Evolutionary conservation across 805 yeast species (phyloP).

Genomic region (Candida endomychidarum): DNA sequence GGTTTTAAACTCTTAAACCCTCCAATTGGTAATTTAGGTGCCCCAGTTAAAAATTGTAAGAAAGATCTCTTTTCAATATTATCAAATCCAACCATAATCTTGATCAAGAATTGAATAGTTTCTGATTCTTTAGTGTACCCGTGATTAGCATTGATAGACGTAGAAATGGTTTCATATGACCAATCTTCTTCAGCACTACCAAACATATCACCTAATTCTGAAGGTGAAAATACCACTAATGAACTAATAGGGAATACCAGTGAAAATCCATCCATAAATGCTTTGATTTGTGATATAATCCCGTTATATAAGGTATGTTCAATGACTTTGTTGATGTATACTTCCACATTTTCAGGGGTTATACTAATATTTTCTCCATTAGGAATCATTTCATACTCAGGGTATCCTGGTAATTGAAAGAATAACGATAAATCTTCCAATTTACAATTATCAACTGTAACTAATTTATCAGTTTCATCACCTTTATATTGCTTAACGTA

Average conservation of each 20-base stretch:
- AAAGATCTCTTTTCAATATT: conserved; percentile 64
- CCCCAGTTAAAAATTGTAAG: conserved; percentile 86
- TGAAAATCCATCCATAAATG: conserved; percentile 79
- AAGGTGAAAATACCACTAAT: conserved; percentile 66
- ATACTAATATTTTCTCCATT: conserved; percentile 56
- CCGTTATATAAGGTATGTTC: conserved; percentile 65
- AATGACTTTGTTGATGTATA: conserved; percentile 56
- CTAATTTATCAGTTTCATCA: conserved; percentile 17
- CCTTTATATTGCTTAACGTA: conserved; percentile 33
- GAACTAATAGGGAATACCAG: conserved; percentile 78
- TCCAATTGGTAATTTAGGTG: conserved; percentile 91
- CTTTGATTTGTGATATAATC: conserved; percentile 57
- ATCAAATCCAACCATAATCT: conserved; percentile 56
- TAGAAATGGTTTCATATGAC: conserved; percentile 60
- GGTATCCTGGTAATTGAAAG: conserved; percentile 78
- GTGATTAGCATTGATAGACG: conserved; percentile 79
- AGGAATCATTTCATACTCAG: conserved; percentile 54
- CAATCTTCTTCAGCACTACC: conserved; percentile 89
- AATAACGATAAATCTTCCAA: conserved; percentile 58
- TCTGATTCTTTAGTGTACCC: conserved; percentile 76
- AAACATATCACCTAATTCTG: conserved; percentile 68
- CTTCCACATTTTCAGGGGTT: conserved; percentile 51
- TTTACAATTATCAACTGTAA: conserved; percentile 34
- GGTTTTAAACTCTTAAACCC: conserved; percentile 86
- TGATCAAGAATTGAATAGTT: conserved; percentile 60